phyloP scores from a whole-genome alignment of 2,329 filamentous ascomycete species.

The Fusarium sp. region DNA sequence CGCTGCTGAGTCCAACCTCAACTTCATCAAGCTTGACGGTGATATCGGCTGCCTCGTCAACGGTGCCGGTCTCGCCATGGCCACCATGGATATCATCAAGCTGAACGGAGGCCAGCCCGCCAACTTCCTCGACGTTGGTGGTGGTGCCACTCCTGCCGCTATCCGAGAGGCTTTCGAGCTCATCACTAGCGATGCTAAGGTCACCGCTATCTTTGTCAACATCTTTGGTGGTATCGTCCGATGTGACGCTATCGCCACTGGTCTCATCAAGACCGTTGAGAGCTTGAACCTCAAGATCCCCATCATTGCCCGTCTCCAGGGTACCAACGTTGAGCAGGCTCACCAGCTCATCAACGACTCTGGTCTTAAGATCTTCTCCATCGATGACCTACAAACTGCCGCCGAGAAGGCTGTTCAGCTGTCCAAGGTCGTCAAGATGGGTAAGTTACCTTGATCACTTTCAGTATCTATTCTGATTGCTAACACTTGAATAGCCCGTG shows the following conservation, averaged over 20 bases:
- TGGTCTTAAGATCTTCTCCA: slow-evolving; percentile 99
- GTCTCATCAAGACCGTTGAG: slow-evolving; percentile 94
- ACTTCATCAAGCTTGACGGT: slow-evolving; percentile 99
- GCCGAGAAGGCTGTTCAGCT: slow-evolving; percentile 99
- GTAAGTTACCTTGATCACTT: slow-evolving; percentile 63
- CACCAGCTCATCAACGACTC: slow-evolving; percentile 96
- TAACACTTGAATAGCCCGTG: slow-evolving; percentile 72
- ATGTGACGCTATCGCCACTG: slow-evolving; percentile 96
- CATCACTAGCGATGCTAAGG: slow-evolving; percentile 98
- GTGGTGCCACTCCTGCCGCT: slow-evolving; percentile 94
- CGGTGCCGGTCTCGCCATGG: slow-evolving; percentile 98
- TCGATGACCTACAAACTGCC: slow-evolving; percentile 96
- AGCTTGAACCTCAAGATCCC: slow-evolving; percentile 96
- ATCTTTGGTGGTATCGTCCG: slow-evolving; percentile 99
- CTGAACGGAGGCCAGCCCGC: slow-evolving; percentile 95
- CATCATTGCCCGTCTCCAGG: slow-evolving; percentile 96
- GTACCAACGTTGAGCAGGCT: slow-evolving; percentile 97
- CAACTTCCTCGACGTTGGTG: slow-evolving; percentile 99
- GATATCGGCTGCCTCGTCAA: slow-evolving; percentile 99
- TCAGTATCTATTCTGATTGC: slow-evolving; percentile 10
- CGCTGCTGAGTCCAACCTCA: slow-evolving; percentile 92
- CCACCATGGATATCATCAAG: slow-evolving; percentile 99
- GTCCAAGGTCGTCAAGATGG: slow-evolving; percentile 99
- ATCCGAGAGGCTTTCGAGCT: slow-evolving; percentile 99
- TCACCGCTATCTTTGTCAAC: slow-evolving; percentile 99